Percentiles rank a stretch among this genome's conserved stretches.
Evolutionary conservation across 306 rosid genomes (phyloP).

Genomic region (Cicer judaicum): DNA sequence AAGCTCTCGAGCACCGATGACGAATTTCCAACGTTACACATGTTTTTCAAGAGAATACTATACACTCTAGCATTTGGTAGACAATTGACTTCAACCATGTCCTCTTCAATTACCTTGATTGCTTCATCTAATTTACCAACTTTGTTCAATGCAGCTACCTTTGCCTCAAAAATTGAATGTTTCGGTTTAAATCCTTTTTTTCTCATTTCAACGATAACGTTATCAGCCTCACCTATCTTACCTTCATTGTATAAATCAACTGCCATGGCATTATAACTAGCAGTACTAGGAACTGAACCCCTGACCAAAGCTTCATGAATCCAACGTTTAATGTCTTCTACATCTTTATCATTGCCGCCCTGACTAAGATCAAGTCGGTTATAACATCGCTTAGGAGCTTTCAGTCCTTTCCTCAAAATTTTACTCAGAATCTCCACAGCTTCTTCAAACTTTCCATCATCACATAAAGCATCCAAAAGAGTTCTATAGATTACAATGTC

Average conservation of each 20-base stretch:
- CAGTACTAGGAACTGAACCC: conserved; percentile 56
- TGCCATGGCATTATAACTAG: conserved; percentile 59
- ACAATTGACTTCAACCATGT: conserved; percentile 52
- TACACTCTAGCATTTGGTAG: conserved; percentile 51
- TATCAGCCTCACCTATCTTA: conserved; percentile 52
- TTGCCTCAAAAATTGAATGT: conserved; percentile 54
- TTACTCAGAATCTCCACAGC: conserved; percentile 56
- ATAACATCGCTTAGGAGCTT: conserved; percentile 53
- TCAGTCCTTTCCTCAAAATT: conserved; percentile 66
- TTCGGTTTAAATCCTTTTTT: conserved; percentile 51
- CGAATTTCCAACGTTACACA: conserved; percentile 43
- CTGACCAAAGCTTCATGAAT: conserved; percentile 59
- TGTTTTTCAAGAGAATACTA: conserved; percentile 46
- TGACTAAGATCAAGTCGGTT: conserved; percentile 45
- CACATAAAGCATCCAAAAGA: conserved; percentile 62
- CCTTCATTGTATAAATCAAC: conserved; percentile 56
- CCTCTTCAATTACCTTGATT: conserved; percentile 55
- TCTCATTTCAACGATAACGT: conserved; percentile 54
- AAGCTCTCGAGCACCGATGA: conserved; percentile 47
- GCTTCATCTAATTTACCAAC: conserved; percentile 49
- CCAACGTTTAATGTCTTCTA: conserved; percentile 42
- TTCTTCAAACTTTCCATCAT: conserved; percentile 53
- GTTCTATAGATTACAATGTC: conserved; percentile 60
- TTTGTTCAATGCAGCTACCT: conserved; percentile 55
- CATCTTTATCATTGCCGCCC: conserved; percentile 35